Conservation (phyloP, 495 filamentous ascomycete species). For the Podospora sp. region DNA sequence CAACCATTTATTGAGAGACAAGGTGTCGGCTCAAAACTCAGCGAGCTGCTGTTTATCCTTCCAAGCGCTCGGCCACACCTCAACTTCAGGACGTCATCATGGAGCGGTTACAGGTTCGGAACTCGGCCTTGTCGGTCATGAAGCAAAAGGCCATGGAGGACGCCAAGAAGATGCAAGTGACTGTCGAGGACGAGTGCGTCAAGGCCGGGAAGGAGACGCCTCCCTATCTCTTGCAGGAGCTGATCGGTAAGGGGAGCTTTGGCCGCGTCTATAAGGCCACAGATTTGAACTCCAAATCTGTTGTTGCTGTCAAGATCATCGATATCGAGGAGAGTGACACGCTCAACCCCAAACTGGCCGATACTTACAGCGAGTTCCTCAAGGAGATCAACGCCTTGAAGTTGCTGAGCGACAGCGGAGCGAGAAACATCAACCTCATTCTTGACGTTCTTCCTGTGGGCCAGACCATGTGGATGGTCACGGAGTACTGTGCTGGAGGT, state of each 20-base stretch:
- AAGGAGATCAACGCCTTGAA: slow-evolving; percentile 88
- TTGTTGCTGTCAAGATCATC: slow-evolving; percentile 94
- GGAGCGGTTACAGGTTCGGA: slow-evolving; percentile 46
- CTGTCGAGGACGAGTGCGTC: slow-evolving; percentile 51
- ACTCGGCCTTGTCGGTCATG: slow-evolving; percentile 40
- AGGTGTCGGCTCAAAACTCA: not conserved
- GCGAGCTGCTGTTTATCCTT: not conserved
- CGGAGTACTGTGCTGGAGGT: slow-evolving; percentile 92
- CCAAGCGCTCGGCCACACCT: not conserved
- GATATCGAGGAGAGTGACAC: slow-evolving; percentile 89
- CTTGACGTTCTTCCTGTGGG: slow-evolving; percentile 86
- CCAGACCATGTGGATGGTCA: slow-evolving; percentile 90
- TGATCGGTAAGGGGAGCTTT: slow-evolving; percentile 95
- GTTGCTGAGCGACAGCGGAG: slow-evolving; percentile 78
- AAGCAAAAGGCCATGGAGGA: slow-evolving; percentile 57
- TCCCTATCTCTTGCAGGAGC: slow-evolving; percentile 76
- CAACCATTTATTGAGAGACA: not conserved
- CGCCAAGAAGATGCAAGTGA: slow-evolving; percentile 56
- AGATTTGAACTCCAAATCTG: slow-evolving; percentile 56
- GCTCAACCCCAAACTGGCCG: slow-evolving; percentile 69
- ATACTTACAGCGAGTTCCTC: slow-evolving; percentile 81
- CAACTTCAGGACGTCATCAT: slow-evolving; percentile 28
- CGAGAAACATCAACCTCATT: slow-evolving; percentile 87
- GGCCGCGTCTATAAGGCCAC: slow-evolving; percentile 88
- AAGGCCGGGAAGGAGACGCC: slow-evolving; percentile 52